Base-by-base conservation (phyloP, 176 grass and related monocot genomes). In the Pontederia crassipes region DNA sequence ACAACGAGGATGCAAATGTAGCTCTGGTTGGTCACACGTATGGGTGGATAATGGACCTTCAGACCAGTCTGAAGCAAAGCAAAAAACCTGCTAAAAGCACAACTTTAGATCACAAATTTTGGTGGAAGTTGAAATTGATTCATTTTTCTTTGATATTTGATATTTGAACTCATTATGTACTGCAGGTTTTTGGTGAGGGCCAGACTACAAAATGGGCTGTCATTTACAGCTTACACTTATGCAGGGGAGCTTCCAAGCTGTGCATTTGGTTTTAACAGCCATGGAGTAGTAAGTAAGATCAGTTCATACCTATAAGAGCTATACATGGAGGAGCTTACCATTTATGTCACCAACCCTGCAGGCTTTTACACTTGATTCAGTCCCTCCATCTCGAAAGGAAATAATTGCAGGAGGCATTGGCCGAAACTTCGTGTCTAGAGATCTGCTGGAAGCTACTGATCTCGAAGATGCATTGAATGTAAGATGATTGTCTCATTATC, bases 251-350 rank as follows among this genome's bases (percentile, higher is more conserved):
- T 97, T 29, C 84, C 87, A 2, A 97, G 76, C 67, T 85, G 84
- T 73, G 93, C 87, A 32, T 91, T 91, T 77, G 93, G 87, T 17
- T 88, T 91, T 74, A 97, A 91, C 85, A 97, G 60, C 74, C 67
- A 88, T 58, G 81, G 84, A 12, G 68, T 97, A 52, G 87, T 91
- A 72, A 52, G 87, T 91, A 72, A 20, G 45, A 28, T 26, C 46
- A 11, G 29, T 16, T 47, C 57, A 15, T 58, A 40, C 4, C 48
- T 48, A 15, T 50, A 10, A 4, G 15, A 13, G 49, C 15, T 7
- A 14, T 54, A 57, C 64, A 61, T 62, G 11, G 12, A 12, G 15
- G 14, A 56, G 54, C 68, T 15, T 61, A 18, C 28, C 60, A 50
- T 40, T 27, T 24, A 26, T 54, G 10, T 63, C 8, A 61, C 14